Base-by-base conservation (phyloP, 768 basidiomycete genomes). In the Lactarius indigo region DNA sequence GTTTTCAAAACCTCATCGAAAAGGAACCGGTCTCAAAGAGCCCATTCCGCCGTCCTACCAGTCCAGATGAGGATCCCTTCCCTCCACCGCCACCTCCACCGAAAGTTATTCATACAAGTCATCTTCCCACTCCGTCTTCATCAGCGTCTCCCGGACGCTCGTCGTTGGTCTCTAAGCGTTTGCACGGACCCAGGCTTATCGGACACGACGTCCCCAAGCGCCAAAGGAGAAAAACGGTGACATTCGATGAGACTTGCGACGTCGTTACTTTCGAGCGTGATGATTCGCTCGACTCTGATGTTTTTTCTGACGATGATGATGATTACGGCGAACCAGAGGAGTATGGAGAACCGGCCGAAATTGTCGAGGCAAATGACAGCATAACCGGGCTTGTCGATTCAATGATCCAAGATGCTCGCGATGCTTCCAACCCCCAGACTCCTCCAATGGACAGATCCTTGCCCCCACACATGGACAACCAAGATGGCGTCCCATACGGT, bases 21-120 rank as follows among this genome's bases (percentile, higher is more conserved):
- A 87, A 83, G 72, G 90, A 92, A 73, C 88, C 88, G 9, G 92
- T 94, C 31, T 85, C 87, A 31, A 92, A 89, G 79, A 92, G 91
- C 72, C 92, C 92, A 26, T 94, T 94, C 79, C 85, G 79, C 68
- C 79, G 76, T 64, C 71, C 72, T 44, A 63, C 72, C 42, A 69
- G 59, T 18, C 23, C 65, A 33, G 41, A 55, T 7, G 70, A 70
- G 28, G 68, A 68, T 31, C 75, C 77, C 37, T 64, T 69, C 68
- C 76, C 77, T 67, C 76, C 65, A 50, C 68, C 72, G 54, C 69
- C 61, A 23, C 63, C 67, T 3, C 64, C 65, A 6, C 56, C 68
- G 31, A 64, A 59, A 26, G 39, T 64, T 23, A 54, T 57, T 28
- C 66, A 50, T 44, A 64, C 47, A 26, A 57, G 55, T 17, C 67